Evolutionary conservation across 305 asterid genomes (phyloP).

Genomic region (Lippia alba): DNA sequence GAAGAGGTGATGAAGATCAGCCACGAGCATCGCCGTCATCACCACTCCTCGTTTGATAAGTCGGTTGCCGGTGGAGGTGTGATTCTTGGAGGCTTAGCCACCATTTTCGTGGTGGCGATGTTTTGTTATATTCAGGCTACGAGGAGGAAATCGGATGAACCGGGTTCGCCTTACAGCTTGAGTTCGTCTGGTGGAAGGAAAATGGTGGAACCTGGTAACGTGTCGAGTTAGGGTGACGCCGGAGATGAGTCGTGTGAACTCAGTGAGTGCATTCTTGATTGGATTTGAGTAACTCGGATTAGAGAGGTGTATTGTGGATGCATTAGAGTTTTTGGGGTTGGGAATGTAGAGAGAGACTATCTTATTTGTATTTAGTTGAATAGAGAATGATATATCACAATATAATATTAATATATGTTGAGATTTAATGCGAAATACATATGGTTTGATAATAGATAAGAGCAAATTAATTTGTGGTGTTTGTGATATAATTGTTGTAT

Average conservation of each 20-base stretch:
- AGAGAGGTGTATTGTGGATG: too few species aligned
- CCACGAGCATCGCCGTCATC: conserved; percentile 39
- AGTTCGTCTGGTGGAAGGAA: neutral
- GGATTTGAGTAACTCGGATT: too few species aligned
- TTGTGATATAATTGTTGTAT: neutral
- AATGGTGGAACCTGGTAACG: neutral
- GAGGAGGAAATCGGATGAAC: conserved; percentile 38
- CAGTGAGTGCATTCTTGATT: too few species aligned
- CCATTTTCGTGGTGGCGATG: conserved; percentile 57
- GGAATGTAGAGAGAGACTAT: too few species aligned
- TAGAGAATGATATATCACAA: too few species aligned
- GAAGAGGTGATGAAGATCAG: conserved; percentile 33
- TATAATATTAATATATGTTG: too few species aligned
- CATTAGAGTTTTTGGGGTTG: too few species aligned
- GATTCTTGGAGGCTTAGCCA: conserved; percentile 63
- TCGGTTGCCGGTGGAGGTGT: conserved; percentile 61
- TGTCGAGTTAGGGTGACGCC: neutral
- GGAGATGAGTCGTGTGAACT: neutral
- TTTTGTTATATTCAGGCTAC: conserved; percentile 66
- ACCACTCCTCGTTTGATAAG: conserved; percentile 46
- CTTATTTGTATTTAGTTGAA: too few species aligned
- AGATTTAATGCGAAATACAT: neutral
- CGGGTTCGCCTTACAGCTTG: conserved; percentile 25
- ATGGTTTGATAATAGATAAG: neutral
- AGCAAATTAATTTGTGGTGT: too few species aligned